Evolutionary conservation across 2,329 filamentous ascomycete species (phyloP), one percentile per base, ranked within the genome.

Genomic region (Neopestalotiopsis clavispora): DNA sequence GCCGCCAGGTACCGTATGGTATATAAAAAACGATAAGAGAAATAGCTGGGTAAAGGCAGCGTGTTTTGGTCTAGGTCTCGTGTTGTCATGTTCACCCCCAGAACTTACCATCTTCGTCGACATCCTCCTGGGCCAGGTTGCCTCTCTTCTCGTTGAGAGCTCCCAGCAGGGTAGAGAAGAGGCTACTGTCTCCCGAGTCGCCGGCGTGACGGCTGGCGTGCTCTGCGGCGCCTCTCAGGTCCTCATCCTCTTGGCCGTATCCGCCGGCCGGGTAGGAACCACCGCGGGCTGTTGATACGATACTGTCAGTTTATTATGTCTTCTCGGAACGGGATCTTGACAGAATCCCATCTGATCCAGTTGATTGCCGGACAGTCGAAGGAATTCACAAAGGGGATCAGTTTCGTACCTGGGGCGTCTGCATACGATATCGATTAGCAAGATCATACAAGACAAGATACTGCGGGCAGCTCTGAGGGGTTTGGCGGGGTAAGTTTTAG

Each of bases 161-260:
- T 66, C 82, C 80, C 40, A 88, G 78, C 68, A 89, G 79, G 73
- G 71, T 78, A 68, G 83, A 82, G 75, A 89, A 89, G 68, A 89
- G 77, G 74, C 82, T 80, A 74, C 76, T 76, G 74, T 82, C 81
- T 63, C 85, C 85, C 30, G 83, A 84, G 42, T 76, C 78, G 67
- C 85, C 84, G 28, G 85, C 83, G 67, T 82, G 80, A 40, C 81
- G 78, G 71, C 80, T 79, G 20, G 87, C 87, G 63, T 85, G 81
- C 67, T 85, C 79, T 67, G 85, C 83, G 5, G 86, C 85, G 23
- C 80, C 80, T 45, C 79, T 77, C 70, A 86, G 79, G 74, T 87
- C 85, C 68, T 87, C 82, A 73, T 85, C 81, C 70, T 79, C 77
- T 62, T 20, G 59, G 73, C 80, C 79, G 56, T 78, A 71, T 67